Conservation (phyloP, 2,329 filamentous ascomycete genomes). For the Xylaria hypoxylon region DNA sequence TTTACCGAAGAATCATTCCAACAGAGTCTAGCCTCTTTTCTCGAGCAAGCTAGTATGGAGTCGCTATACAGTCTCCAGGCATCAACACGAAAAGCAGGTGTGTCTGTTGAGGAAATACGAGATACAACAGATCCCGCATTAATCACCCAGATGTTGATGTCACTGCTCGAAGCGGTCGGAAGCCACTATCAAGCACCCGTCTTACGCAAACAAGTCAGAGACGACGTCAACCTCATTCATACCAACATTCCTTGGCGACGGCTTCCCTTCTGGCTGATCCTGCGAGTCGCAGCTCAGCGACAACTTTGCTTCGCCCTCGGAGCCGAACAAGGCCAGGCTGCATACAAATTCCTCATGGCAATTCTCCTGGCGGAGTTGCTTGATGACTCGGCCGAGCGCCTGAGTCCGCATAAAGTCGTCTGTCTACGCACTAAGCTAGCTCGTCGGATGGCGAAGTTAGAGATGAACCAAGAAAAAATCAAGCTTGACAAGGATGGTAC, state of each 20-base stretch:
- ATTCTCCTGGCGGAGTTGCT: constrained; percentile 61
- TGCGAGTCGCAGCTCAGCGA: constrained; percentile 69
- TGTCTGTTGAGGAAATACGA: constrained; percentile 63
- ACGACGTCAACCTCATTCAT: constrained; percentile 67
- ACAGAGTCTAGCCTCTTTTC: constrained; percentile 60
- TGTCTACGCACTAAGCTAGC: constrained; percentile 65
- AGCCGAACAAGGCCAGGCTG: constrained; percentile 55
- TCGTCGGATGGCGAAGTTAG: constrained; percentile 68
- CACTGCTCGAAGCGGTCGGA: constrained; percentile 68
- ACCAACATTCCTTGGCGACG: constrained; percentile 70
- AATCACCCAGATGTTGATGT: constrained; percentile 70
- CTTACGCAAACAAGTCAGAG: constrained; percentile 69
- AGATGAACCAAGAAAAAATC: constrained; percentile 48
- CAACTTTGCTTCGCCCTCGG: constrained; percentile 59
- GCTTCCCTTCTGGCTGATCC: constrained; percentile 69
- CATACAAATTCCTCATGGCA: constrained; percentile 70
- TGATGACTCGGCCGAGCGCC: constrained; percentile 48
- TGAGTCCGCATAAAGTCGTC: constrained; percentile 52
- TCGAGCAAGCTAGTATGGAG: constrained; percentile 68
- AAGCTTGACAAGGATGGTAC: neutral
- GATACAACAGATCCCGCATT: constrained; percentile 68
- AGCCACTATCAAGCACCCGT: constrained; percentile 49
- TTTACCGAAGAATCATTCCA: constrained; percentile 60
- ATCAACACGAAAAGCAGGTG: constrained; percentile 62
- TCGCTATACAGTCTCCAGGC: constrained; percentile 65